Percentiles rank a stretch among this genome's conserved stretches.
Evolutionary conservation across 306 rosid species (phyloP).

Genomic region (Inga leiocalycina): DNA sequence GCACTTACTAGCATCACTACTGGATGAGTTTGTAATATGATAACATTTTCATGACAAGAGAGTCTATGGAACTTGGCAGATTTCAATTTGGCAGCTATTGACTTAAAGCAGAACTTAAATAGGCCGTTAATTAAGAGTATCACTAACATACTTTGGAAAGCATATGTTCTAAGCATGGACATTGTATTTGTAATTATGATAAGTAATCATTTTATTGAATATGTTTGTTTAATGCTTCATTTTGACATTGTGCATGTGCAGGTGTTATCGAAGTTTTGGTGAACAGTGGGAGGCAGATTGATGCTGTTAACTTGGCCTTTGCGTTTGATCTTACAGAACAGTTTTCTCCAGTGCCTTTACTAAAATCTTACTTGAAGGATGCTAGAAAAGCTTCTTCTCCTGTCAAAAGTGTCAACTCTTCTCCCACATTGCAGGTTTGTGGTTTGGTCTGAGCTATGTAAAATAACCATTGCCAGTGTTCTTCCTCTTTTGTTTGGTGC

Average conservation of each 20-base stretch:
- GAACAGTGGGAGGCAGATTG: slow-evolving; percentile 93
- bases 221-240: slow-evolving; percentile 25
- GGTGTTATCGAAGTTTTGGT: slow-evolving; percentile 84
- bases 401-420: slow-evolving; percentile 69
- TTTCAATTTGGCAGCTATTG: background rate
- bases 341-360: slow-evolving; percentile 80
- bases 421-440: slow-evolving; percentile 80
- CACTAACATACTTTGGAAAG: slow-evolving; percentile 7
- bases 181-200: slow-evolving; percentile 26
- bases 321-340: slow-evolving; percentile 80
- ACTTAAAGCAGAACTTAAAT: background rate
- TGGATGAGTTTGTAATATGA: background rate
- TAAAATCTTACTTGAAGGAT: slow-evolving; percentile 89
- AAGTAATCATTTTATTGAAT: slow-evolving; percentile 24
- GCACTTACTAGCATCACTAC: background rate
- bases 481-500: slow-evolving; percentile 6
- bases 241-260: slow-evolving; percentile 43
- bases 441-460: background rate
- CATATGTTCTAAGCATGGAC: slow-evolving; percentile 6
- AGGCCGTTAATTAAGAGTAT: background rate
- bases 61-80: slow-evolving; percentile 1
- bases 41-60: background rate
- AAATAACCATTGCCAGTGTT: slow-evolving; percentile 1
- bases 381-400: slow-evolving; percentile 85
- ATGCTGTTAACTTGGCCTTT: slow-evolving; percentile 92